Evolutionary conservation across 768 basidiomycete species (phyloP), one percentile per base, ranked within the genome.

Genomic region (Calocybe gangraenosa): DNA sequence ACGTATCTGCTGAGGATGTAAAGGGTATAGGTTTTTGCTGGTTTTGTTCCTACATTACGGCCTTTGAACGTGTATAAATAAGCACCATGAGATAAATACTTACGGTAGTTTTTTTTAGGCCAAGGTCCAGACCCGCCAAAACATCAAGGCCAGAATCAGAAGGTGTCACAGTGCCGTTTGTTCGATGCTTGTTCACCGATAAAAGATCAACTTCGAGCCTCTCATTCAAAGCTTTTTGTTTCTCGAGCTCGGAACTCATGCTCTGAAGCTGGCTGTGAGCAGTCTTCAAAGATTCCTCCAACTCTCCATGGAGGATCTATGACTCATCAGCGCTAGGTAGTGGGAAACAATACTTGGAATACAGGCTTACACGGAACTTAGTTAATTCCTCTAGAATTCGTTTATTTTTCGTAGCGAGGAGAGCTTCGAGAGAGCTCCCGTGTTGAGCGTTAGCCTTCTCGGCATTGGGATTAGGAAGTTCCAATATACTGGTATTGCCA

Each of bases 371-470:
- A 49, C 95, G 71, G 58, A 96, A 83, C 55, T 84, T 92, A 4
- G 95, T 96, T 43, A 98, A 69, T 58, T 98, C 92, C 55, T 97
- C 94, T 36, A 91, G 73, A 15, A 98, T 78, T 35, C 87, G 81
- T 59, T 92, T 90, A 67, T 98, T 99, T 73, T 98, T 98, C 32
- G 78, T 84, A 3, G 93, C 91, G 25, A 99, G 77, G 3, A 98
- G 81, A 23, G 81, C 81, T 64, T 99, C 95, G 1, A 99, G 77
- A 0, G 93, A 91, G 61, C 85, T 85, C 19, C 82, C 87, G 17
- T 79, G 80, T 37, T 84, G 79, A 1, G 67, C 74, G 52, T 87
- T 90, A 17, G 83, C 81, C 61, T 92, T 92, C 49, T 81, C 81
- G 6, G 91, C 84, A 53, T 95, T 94, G 1, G 95, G 93, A 60